Conservation (phyloP, 1,284 basidiomycete genomes). For the Puccinia coronata region DNA sequence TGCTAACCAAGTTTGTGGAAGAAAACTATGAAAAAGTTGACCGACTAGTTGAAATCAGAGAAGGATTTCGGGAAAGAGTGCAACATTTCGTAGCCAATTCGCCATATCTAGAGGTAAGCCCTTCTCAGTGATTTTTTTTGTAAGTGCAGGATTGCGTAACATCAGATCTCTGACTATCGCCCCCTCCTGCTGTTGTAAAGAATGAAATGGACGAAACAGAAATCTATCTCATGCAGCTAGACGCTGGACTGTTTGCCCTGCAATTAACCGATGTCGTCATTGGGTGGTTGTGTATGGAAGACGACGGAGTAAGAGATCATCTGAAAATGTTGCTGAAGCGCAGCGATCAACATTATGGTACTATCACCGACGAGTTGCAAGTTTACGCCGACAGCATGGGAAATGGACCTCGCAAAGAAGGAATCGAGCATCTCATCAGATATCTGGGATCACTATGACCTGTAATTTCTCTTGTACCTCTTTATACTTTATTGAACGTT, state of each 20-base stretch:
- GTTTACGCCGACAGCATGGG: constrained; percentile 74
- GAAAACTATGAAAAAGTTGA: constrained; percentile 88
- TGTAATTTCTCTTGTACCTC: background rate
- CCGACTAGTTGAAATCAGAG: constrained; percentile 82
- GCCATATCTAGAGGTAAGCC: constrained; percentile 68
- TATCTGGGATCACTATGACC: constrained; percentile 34
- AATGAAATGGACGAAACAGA: constrained; percentile 71
- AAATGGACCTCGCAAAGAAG: constrained; percentile 60
- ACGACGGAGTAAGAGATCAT: constrained; percentile 84
- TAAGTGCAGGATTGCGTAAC: background rate
- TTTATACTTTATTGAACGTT: constrained; percentile 10
- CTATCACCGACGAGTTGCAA: constrained; percentile 69
- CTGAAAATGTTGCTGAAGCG: constrained; percentile 72
- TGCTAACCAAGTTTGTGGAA: constrained; percentile 92
- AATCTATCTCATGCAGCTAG: constrained; percentile 79
- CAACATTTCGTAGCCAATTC: constrained; percentile 66
- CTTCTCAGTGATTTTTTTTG: too few species aligned
- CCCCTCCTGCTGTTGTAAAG: constrained; percentile 65
- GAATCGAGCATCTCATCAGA: constrained; percentile 16
- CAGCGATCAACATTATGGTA: constrained; percentile 68
- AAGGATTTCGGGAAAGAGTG: constrained; percentile 68
- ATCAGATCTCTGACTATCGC: constrained; percentile 8
- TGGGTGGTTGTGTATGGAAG: constrained; percentile 96
- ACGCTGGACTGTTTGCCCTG: constrained; percentile 81
- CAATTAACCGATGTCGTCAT: constrained; percentile 90